Percentiles rank a stretch among this genome's conserved stretches.
These are phyloP conservation scores for Geosmithia morbida DNA, from an alignment of 2,329 filamentous ascomycete genomes.

Conservation along the genomic window DNA sequence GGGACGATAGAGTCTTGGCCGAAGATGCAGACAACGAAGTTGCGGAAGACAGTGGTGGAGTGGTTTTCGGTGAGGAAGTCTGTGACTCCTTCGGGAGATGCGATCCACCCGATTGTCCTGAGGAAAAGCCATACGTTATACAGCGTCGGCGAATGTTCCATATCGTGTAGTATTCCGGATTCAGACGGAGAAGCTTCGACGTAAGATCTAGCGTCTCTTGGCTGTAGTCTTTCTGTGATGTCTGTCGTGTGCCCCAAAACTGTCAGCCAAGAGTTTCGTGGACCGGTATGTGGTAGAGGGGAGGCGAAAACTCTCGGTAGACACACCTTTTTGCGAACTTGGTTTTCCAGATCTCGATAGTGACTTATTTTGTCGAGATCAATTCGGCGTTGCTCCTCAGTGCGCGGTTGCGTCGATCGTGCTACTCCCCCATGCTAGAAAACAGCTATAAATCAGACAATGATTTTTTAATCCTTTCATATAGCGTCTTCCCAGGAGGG, in stretches of 20 bases:
- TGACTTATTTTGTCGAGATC: slow-evolving; percentile 63
- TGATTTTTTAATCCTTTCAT: not conserved
- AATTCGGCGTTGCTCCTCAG: slow-evolving; percentile 55
- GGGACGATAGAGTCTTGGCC: slow-evolving; percentile 33
- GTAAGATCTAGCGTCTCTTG: slow-evolving; percentile 50
- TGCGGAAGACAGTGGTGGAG: slow-evolving; percentile 48
- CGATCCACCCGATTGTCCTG: slow-evolving; percentile 32
- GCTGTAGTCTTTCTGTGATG: slow-evolving; percentile 30
- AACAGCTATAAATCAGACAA: not conserved
- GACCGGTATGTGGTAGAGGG: too few relatives aligned
- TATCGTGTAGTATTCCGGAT: slow-evolving; percentile 82
- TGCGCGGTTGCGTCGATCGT: slow-evolving; percentile 46
- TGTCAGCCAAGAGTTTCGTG: not conserved
- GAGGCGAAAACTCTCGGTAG: not conserved
- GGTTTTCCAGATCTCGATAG: slow-evolving; percentile 57
- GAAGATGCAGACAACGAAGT: slow-evolving; percentile 39
- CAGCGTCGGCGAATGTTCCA: slow-evolving; percentile 77
- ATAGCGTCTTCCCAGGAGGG: not conserved
- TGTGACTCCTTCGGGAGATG: slow-evolving; percentile 38
- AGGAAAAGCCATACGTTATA: slow-evolving; percentile 45
- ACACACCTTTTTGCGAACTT: slow-evolving; percentile 50
- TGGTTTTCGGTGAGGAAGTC: slow-evolving; percentile 38
- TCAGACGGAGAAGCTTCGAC: slow-evolving; percentile 58
- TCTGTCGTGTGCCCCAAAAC: slow-evolving; percentile 6
- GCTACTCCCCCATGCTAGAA: slow-evolving; percentile 53